Conservation (phyloP, 768 basidiomycete genomes). For the Phanerochaete sordida region DNA sequence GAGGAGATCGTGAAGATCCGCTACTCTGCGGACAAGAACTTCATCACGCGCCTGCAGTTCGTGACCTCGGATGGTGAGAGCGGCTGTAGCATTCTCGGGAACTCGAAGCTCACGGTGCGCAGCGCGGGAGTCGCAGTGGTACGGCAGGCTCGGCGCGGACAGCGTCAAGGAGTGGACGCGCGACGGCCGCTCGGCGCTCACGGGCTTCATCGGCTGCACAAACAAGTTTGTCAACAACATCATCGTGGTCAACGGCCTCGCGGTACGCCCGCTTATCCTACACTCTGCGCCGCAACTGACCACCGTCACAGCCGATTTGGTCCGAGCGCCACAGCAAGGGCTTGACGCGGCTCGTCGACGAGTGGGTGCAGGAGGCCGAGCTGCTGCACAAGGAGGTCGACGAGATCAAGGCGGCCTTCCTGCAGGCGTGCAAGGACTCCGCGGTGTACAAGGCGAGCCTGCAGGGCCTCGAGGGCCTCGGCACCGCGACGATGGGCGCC, state of each 20-base stretch:
- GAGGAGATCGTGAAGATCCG: slow-evolving; percentile 1
- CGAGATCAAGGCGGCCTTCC: not conserved
- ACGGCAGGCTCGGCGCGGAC: not conserved
- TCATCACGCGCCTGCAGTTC: not conserved
- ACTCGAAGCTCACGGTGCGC: not conserved
- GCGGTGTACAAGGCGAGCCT: not conserved
- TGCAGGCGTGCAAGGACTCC: not conserved
- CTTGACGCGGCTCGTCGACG: not conserved
- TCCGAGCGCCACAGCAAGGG: not conserved
- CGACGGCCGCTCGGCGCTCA: not conserved
- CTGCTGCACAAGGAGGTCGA: not conserved
- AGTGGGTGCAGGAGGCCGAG: not conserved
- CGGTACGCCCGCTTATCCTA: not conserved
- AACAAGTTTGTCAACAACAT: not conserved
- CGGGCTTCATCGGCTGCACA: not conserved
- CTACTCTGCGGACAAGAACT: not conserved
- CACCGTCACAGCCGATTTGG: slow-evolving; percentile 2
- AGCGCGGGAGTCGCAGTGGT: not conserved
- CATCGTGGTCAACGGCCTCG: not conserved
- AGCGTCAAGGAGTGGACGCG: not conserved
- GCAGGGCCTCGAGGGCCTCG: not conserved
- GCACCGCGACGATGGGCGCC: not conserved
- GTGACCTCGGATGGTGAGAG: not conserved
- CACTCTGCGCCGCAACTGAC: not conserved
- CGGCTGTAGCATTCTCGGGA: not conserved